phyloP scores from a whole-genome alignment of 108 stramenopile species.

The Fistulifera solaris region DNA sequence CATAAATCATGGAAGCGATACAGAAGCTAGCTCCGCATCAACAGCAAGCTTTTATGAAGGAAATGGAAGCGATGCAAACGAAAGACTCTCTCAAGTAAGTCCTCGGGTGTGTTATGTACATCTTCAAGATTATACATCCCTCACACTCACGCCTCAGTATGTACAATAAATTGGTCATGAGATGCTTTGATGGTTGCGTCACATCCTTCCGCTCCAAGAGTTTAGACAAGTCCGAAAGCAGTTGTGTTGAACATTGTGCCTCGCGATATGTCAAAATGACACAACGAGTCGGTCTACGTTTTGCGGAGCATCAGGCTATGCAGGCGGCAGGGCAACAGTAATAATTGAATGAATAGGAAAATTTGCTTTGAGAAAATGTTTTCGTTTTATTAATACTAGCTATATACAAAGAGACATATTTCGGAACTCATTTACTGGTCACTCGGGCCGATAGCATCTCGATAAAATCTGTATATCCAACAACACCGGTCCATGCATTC shows the following conservation, averaged over 20 bases:
- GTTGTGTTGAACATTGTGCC: slow-evolving; percentile 52
- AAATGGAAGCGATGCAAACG: slow-evolving; percentile 79
- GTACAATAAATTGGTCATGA: slow-evolving; percentile 78
- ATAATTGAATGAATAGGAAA: not conserved
- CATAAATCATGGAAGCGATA: slow-evolving; percentile 72
- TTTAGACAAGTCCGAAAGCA: slow-evolving; percentile 63
- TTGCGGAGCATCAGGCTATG: slow-evolving; percentile 86
- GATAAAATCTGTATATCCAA: no score
- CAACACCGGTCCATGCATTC: slow-evolving; percentile 10
- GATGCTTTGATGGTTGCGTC: slow-evolving; percentile 73
- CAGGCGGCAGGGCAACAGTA: slow-evolving; percentile 40
- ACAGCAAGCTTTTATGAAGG: slow-evolving; percentile 79
- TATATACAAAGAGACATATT: no score
- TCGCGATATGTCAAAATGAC: slow-evolving; percentile 83
- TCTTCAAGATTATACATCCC: not conserved
- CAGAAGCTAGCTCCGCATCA: slow-evolving; percentile 68
- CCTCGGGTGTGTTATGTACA: not conserved
- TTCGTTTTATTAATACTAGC: no score
- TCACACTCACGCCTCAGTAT: slow-evolving; percentile 34
- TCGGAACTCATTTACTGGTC: no score
- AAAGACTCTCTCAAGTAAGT: slow-evolving; percentile 83
- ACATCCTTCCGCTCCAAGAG: slow-evolving; percentile 78
- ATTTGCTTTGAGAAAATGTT: no score
- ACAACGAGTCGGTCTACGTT: slow-evolving; percentile 77
- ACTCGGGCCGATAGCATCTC: no score